These are phyloP conservation scores for Cucumis melo DNA, from an alignment of 306 rosid genomes.

Conservation along the genomic window DNA sequence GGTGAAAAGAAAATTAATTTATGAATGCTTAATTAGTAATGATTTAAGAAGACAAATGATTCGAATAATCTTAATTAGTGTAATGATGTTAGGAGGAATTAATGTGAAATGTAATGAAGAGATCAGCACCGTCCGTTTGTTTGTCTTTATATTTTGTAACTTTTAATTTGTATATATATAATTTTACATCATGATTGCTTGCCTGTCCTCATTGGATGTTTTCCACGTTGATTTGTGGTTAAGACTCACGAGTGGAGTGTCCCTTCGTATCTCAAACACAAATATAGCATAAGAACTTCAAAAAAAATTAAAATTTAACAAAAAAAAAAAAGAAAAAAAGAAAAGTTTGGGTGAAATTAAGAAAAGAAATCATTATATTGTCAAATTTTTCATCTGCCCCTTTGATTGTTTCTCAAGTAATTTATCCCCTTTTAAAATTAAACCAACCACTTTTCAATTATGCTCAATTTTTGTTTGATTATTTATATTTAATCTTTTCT, in stretches of 20 bases:
- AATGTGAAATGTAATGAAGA: neutral
- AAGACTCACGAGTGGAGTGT: conserved; percentile 10
- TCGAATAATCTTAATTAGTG: neutral
- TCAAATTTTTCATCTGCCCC: neutral
- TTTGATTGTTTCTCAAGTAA: conserved; percentile 5
- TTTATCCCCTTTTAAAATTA: neutral
- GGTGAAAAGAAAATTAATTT: too few species aligned
- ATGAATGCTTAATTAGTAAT: neutral
- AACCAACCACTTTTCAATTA: neutral
- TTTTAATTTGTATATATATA: too few species aligned
- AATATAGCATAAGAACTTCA: neutral
- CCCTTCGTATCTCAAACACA: neutral
- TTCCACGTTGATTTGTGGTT: neutral
- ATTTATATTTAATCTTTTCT: neutral
- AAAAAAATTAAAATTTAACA: neutral
- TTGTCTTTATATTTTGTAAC: neutral
- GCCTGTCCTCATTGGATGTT: conserved; percentile 1
- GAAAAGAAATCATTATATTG: neutral
- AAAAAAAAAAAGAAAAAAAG: neutral
- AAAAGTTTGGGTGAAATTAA: neutral
- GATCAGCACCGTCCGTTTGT: neutral
- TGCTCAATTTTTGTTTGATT: neutral
- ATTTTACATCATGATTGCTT: neutral
- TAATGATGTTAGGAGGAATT: neutral
- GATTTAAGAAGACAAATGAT: neutral